Conservation (phyloP, 345 rosid species). For the Carallia brachiata region DNA sequence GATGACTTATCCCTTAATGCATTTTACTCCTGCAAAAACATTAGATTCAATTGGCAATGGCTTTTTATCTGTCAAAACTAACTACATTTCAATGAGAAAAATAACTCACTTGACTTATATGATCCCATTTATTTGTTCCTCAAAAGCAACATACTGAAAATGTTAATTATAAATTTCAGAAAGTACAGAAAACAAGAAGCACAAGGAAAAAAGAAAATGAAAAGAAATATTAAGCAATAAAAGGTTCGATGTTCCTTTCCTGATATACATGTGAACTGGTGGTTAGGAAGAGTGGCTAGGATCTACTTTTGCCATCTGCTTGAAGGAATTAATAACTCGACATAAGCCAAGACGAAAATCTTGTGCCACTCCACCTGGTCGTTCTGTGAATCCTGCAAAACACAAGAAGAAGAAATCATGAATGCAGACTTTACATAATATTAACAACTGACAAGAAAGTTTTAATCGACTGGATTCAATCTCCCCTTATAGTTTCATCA, state of each 20-base stretch:
- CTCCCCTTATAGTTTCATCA: too few relatives aligned
- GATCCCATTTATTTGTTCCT: constrained; percentile 53
- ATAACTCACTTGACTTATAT: constrained; percentile 70
- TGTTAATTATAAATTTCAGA: constrained; percentile 27
- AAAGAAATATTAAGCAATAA: constrained; percentile 5
- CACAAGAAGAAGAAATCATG: not conserved
- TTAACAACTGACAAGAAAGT: too few relatives aligned
- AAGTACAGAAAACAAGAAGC: not conserved
- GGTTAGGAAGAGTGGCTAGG: constrained; percentile 57
- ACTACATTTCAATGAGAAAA: constrained; percentile 5
- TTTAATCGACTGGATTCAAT: too few relatives aligned
- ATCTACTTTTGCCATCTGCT: too few relatives aligned
- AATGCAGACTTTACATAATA: too few relatives aligned
- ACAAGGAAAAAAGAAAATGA: not conserved
- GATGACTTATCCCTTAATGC: constrained; percentile 65
- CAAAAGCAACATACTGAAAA: constrained; percentile 70
- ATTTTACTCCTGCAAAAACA: constrained; percentile 48
- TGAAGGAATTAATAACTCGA: too few relatives aligned
- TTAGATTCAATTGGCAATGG: constrained; percentile 7
- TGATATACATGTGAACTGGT: constrained; percentile 59
- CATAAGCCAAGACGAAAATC: too few relatives aligned
- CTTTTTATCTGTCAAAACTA: constrained; percentile 27
- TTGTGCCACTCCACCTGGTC: constrained; percentile 42
- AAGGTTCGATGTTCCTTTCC: constrained; percentile 65
- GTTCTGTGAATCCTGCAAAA: constrained; percentile 73